Percentiles rank a stretch among this genome's conserved stretches.
These are phyloP conservation scores for Debaryomyces udenii DNA, from an alignment of 1,139 yeast species.

Conservation along the genomic window DNA sequence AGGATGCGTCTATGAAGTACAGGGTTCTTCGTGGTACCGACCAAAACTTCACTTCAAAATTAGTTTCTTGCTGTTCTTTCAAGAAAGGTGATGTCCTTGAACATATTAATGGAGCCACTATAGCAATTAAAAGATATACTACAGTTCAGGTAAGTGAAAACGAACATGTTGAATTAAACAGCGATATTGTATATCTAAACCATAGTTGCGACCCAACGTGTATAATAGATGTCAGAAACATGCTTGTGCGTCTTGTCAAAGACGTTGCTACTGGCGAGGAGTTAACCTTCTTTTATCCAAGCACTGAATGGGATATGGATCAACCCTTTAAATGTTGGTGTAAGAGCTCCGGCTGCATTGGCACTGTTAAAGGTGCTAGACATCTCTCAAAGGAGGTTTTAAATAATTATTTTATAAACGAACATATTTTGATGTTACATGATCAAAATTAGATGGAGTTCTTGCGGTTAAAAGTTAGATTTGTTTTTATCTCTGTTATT, in stretches of 20 bases:
- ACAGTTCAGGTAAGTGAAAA: constrained; percentile 9
- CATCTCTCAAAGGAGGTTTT: constrained; percentile 8
- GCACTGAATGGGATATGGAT: constrained; percentile 12
- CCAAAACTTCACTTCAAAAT: constrained; percentile 7
- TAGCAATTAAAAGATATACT: constrained; percentile 8
- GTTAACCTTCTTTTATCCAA: constrained; percentile 11
- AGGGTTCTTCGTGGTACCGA: constrained; percentile 9
- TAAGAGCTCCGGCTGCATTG: constrained; percentile 6
- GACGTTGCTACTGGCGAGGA: constrained; percentile 10
- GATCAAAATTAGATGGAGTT: neutral
- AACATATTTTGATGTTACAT: constrained; percentile 8
- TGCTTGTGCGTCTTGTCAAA: constrained; percentile 9
- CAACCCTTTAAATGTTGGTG: constrained; percentile 12
- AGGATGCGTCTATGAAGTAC: constrained; percentile 2
- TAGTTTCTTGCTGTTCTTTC: constrained; percentile 4
- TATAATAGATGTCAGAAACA: constrained; percentile 9
- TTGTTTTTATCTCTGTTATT: neutral
- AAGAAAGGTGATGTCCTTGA: constrained; percentile 10
- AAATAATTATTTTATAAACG: constrained; percentile 9
- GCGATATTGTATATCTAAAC: constrained; percentile 10
- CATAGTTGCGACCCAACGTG: constrained; percentile 10
- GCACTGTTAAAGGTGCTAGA: constrained; percentile 8
- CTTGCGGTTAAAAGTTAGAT: neutral
- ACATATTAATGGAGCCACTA: constrained; percentile 4
- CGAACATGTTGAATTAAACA: constrained; percentile 10